Evolutionary conservation across 129 eudicot species (phyloP), one percentile per base, ranked within the genome.

Genomic region (Flaveria ramosissima): DNA sequence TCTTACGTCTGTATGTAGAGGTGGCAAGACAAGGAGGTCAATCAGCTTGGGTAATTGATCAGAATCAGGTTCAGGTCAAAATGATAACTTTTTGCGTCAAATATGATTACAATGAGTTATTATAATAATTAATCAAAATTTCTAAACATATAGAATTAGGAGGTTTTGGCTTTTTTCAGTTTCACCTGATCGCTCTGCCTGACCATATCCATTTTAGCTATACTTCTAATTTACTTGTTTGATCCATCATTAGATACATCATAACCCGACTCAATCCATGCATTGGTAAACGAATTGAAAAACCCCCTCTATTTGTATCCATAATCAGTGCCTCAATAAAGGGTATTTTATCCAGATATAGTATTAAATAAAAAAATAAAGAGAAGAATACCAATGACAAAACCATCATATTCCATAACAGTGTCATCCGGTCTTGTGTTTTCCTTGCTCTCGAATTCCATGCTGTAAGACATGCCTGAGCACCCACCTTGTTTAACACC

Each of bases 401-500:
- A 87, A 60, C 99, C 99, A 56, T 91, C 79, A 79, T 87, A 89
- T 78, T 95, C 97, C 80, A 95, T 95, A 60, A 91, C 85, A 4
- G 99, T 77, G 75, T 95, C 99, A 89, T 95, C 99, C 36, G 96
- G 89, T 80, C 92, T 78, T 19, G 94, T 79, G 41, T 88, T 91
- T 63, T 76, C 90, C 88, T 77, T 84, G 87, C 84, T 91, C 84
- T 95, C 99, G 41, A 95, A 95, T 78, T 95, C 99, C 97, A 95
- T 95, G 30, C 88, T 91, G 84, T 95, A 95, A 64, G 99, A 95
- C 97, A 95, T 84, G 71, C 99, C 99, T 0, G 99, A 95, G 78
- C 99, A 95, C 76, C 99, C 99, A 74, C 99, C 99, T 78, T 95
- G 99, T 73, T 88, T 95, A 57, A 95, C 99, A 68, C 99, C 99